These are phyloP conservation scores for Bipolaris zeicola DNA, from an alignment of 2,329 filamentous ascomycete genomes.

Conservation along the genomic window DNA sequence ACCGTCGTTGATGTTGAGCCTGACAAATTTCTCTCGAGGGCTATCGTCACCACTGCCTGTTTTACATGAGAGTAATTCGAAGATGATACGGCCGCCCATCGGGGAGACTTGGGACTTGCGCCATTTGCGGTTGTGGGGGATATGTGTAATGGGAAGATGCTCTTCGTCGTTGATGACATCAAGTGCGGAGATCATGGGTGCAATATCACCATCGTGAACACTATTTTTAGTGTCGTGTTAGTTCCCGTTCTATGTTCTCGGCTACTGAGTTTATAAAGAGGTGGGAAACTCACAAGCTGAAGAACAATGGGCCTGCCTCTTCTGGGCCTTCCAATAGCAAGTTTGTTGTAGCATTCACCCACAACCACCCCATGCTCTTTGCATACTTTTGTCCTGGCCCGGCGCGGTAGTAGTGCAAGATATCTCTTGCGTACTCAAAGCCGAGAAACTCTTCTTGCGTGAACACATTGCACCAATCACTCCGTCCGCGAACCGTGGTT, in stretches of 20 bases:
- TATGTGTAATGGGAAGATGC: conserved; percentile 55
- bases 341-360: conserved; percentile 61
- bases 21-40: conserved; percentile 48
- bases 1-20: conserved; percentile 64
- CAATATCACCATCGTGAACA: conserved; percentile 65
- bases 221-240: conserved; percentile 19
- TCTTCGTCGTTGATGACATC: conserved; percentile 54
- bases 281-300: conserved; percentile 58
- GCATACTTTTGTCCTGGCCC: conserved; percentile 63
- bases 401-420: conserved; percentile 64
- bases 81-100: conserved; percentile 62
- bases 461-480: conserved; percentile 64
- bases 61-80: conserved; percentile 58
- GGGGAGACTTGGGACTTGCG: conserved; percentile 61
- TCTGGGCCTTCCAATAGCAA: conserved; percentile 53
- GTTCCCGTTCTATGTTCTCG: neutral
- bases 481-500: conserved; percentile 58
- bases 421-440: conserved; percentile 64
- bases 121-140: conserved; percentile 56
- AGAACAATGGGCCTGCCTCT: conserved; percentile 56
- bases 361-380: conserved; percentile 62
- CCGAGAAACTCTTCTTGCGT: conserved; percentile 58
- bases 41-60: neutral
- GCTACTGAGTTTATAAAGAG: neutral
- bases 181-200: conserved; percentile 60